Evolutionary conservation across 805 yeast species (phyloP), one percentile per base, ranked within the genome.

Genomic region (Metschnikowia noctiluminum): DNA sequence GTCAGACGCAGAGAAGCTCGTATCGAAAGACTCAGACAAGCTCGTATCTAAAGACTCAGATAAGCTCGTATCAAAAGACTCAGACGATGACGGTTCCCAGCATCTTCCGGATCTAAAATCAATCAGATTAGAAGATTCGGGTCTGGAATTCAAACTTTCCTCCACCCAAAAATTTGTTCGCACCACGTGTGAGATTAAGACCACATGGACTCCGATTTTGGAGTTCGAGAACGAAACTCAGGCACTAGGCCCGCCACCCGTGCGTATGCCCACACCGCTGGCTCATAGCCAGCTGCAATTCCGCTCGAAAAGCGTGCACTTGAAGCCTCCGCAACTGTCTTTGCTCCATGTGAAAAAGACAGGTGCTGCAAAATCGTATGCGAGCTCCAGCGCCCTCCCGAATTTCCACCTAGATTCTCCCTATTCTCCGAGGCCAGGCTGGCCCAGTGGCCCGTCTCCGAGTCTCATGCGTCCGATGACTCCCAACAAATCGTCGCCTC

Each of bases 141-240:
- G 21, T 4, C 21, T 21, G 21, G 21, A 21, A 3, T 21, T 4
- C 4, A 21, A 21, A 21, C 21, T 4, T 21, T 21, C 21, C 4
- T 21, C 21, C 4, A 21, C 21, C 21, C 21, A 21, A 21, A 4
- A 21, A 21, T 21, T 21, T 21, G 21, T 21, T 21, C 21, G 21
- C 21, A 40, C 63, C 16, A 66, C 71, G 42, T 59, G 60, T 49
- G 52, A 52, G 16, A 69, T 73, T 28, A 53, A 63, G 13, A 71
- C 76, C 4, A 57, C 60, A 39, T 71, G 77, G 78, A 51, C 68
- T 9, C 78, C 79, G 3, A 56, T 58, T 39, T 56, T 73, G 35
- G 78, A 69, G 46, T 63, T 53, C 62, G 63, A 64, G 8, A 45
- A 9, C 16, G 9, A 10, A 7, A 7, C 31, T 12, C 41, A 11